Base-by-base conservation (phyloP, 495 filamentous ascomycete species). In the Hyaloscypha finlandica region DNA sequence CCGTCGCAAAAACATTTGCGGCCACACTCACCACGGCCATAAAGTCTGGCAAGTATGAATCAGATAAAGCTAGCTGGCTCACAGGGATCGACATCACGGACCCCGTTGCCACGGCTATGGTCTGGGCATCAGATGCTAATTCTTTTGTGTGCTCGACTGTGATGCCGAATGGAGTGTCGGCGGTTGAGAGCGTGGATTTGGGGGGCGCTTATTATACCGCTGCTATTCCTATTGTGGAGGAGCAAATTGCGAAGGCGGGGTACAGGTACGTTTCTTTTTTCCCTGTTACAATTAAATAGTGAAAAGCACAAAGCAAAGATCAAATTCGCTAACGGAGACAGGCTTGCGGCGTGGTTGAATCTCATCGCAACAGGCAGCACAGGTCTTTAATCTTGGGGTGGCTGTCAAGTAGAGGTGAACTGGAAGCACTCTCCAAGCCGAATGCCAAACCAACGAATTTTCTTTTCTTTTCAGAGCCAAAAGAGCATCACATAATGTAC, bases 171-270 rank as follows among this genome's bases (percentile, higher is more conserved):
- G 84, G 84, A 48, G 62, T 80, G 6, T 69, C 70, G 19, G 81
- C 81, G 53, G 78, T 88, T 37, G 75, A 87, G 58, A 77, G 77
- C 64, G 73, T 67, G 65, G 82, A 87, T 63, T 73, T 88, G 31
- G 73, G 75, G 59, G 82, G 80, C 8, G 70, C 61, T 20, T 90
- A 90, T 73, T 85, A 85, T 68, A 75, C 81, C 29, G 73, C 76
- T 39, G 80, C 84, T 56, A 65, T 82, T 45, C 83, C 80, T 8
- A 80, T 83, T 14, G 76, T 92, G 51, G 80, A 89, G 75, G 45
- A 85, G 55, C 85, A 89, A 76, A 85, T 92, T 72, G 85, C 87
- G 0, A 89, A 89, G 76, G 85, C 80, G 30, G 87, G 87, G 0
- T 86, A 84, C 63, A 48, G 42, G 42, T 48, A 48, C 3, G 42